Conservation (phyloP, 2,329 filamentous ascomycete genomes). For the Teratosphaeria viscida region DNA sequence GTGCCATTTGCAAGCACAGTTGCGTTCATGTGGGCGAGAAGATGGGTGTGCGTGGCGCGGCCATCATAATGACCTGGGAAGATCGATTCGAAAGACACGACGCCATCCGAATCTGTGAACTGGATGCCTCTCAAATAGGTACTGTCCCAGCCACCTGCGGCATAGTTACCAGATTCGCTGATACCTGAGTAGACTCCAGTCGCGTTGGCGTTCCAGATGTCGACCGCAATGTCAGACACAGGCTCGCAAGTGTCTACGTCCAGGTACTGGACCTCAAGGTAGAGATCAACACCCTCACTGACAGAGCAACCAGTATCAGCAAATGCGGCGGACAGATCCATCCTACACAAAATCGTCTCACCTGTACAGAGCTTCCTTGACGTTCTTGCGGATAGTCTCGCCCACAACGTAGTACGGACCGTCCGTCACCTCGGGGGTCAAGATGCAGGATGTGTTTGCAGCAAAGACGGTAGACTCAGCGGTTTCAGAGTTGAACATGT, state of each 20-base stretch:
- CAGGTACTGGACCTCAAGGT: constrained; percentile 36
- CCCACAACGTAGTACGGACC: constrained; percentile 28
- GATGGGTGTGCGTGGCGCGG: constrained; percentile 34
- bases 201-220: constrained; percentile 31
- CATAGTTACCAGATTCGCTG: constrained; percentile 21
- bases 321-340: background rate
- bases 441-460: constrained; percentile 18
- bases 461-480: constrained; percentile 7
- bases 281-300: constrained; percentile 30
- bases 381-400: constrained; percentile 30
- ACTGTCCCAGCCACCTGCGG: constrained; percentile 13
- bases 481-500: constrained; percentile 2
- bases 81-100: constrained; percentile 33
- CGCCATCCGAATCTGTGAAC: constrained; percentile 31
- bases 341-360: background rate
- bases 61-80: constrained; percentile 37
- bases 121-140: constrained; percentile 29
- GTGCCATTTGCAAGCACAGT: constrained; percentile 38
- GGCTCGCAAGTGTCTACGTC: constrained; percentile 34
- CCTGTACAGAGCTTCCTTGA: constrained; percentile 27
- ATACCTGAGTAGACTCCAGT: constrained; percentile 38
- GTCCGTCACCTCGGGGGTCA: constrained; percentile 21
- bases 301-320: background rate
- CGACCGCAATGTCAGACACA: constrained; percentile 32
- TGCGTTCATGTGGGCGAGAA: constrained; percentile 29